Base-by-base conservation (phyloP, 371 early-diverging fungal species). In the Lichtheimia corymbifera region DNA sequence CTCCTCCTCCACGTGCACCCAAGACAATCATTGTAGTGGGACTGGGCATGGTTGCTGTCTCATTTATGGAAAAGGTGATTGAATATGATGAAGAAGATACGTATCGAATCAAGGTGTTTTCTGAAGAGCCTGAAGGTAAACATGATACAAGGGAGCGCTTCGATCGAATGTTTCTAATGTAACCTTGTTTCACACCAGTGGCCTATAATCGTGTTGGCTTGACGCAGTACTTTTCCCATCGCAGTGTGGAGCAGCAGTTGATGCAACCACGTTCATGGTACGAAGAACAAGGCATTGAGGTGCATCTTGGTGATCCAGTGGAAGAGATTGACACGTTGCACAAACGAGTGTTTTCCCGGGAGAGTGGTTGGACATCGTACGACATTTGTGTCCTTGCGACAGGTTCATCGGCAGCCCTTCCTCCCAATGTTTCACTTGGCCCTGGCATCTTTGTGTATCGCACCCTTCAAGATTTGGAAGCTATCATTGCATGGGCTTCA, bases 11-110 rank as follows among this genome's bases (percentile, higher is more conserved):
- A 51, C 43, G 9, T 17, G 9, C 58, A 44, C 5, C 30, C 12
- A 64, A 57, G 50, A 54, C 58, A 45, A 71, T 88, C 25, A 83
- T 85, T 30, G 73, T 88, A 15, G 65, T 82, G 43, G 89, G 88
- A 9, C 74, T 88, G 13, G 89, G 88, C 42, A 88, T 88, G 88
- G 85, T 86, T 41, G 88, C 80, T n/a, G 70, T 86, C 13, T 74
- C 80, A 2, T 83, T 88, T 65, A 80, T 84, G 30, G 89, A 89
- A 63, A 83, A 82, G 58, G 54, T 87, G 44, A 64, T 82, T 41
- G 79, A 74, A 25, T 79, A 76, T 53, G 87, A 84, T 59, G 66
- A 67, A 7, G 64, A 71, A 5, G 68, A 72, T 15, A 60, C 55
- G 55, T 87, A 74, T 62, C 54, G 45, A 3, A 73, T 87, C 43